Base-by-base conservation (phyloP, 169 alveolate genomes). In the Theileria orientalis region DNA sequence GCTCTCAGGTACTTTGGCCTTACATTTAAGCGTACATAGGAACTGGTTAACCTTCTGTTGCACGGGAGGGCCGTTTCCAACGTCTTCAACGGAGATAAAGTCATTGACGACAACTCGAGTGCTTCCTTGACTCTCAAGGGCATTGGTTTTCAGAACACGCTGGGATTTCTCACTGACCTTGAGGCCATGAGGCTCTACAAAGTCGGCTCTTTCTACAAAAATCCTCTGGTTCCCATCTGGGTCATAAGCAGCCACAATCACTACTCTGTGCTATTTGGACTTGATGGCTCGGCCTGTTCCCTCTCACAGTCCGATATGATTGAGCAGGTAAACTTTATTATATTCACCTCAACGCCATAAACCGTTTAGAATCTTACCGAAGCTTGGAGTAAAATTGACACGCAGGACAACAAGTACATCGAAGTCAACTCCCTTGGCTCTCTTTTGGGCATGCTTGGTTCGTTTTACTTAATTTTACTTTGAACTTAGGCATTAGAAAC, bases 51-150 rank as follows among this genome's bases (percentile, higher is more conserved):
- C 62, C 60, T 90, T 32, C 51, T 87, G 30, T 69, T 90, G 33
- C 87, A 89, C 42, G 94, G 94, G 9, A 76, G 77, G 69, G 93
- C 94, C 7, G 92, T 90, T n/a, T 90, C 94, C 1, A 90, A 90
- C 56, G 92, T 90, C 30, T 90, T 90, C 69, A 93, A 90, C 70
- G 92, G 91, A 40, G 84, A 67, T 29, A 87, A 76, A 61, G 67
- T 80, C 19, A 69, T 90, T 57, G 77, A 86, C 16, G 83, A 42
- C 19, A 69, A 47, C 21, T 40, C 51, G 25, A 49, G 52, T 7
- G 30, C 14, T 11, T 11, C 64, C 35, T 62, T 84, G 35, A 68
- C 67, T 30, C 90, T 90, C 23, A 90, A 80, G 73, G 94, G 94
- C n/a, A 87, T 90, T 29, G 60, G 66, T 21, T 83, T 70, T 40